Conservation (phyloP, 176 grass and related monocot genomes). For the Cymbopogon citratus region DNA sequence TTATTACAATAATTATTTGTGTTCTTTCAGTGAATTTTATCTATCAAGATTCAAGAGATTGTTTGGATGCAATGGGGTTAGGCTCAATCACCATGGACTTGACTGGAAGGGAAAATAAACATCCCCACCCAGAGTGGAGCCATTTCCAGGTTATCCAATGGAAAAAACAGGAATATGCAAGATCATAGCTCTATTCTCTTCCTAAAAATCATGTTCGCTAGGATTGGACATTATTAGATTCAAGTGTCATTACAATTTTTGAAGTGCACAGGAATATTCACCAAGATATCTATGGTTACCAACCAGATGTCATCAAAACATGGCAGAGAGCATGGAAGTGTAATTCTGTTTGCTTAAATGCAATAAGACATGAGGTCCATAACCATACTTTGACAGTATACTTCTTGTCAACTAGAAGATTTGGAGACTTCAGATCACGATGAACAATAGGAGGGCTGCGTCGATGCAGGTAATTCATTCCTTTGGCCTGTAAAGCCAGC, state of each 20-base stretch:
- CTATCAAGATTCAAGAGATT: neutral
- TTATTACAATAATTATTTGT: neutral
- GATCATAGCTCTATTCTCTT: neutral
- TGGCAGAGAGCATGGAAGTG: neutral
- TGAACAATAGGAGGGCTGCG: conserved; percentile 95
- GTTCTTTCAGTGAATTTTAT: conserved; percentile 2
- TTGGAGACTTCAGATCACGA: conserved; percentile 96
- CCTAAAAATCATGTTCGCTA: neutral
- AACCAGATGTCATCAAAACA: neutral
- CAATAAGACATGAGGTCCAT: neutral
- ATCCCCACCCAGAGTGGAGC: neutral
- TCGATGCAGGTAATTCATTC: conserved; percentile 98
- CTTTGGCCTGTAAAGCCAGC: conserved; percentile 68
- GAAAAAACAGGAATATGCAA: neutral
- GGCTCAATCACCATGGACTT: neutral
- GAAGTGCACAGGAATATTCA: neutral
- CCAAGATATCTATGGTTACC: neutral
- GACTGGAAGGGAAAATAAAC: neutral
- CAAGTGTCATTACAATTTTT: neutral
- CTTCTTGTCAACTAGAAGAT: conserved; percentile 98
- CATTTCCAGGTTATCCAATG: neutral
- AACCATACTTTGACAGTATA: conserved; percentile 89
- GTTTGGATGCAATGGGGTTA: neutral
- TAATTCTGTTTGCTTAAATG: neutral
- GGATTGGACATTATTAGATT: neutral